Evolutionary conservation across 2,329 filamentous ascomycete genomes (phyloP).

Genomic region (Neonectria hederae): DNA sequence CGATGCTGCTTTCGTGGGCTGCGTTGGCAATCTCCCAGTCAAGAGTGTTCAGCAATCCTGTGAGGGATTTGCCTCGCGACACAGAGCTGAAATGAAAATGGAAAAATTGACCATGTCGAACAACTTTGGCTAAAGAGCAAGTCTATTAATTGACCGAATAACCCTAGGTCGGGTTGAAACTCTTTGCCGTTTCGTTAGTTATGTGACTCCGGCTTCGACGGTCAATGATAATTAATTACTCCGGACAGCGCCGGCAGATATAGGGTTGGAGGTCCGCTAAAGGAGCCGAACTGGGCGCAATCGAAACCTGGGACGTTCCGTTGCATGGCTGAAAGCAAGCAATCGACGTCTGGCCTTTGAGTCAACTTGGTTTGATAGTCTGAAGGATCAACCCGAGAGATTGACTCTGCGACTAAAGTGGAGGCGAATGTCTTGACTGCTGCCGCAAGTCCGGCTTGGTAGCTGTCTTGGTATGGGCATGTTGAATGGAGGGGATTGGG

Average conservation of each 20-base stretch:
- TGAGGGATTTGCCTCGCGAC: neutral
- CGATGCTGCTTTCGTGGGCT: neutral
- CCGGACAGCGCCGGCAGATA: neutral
- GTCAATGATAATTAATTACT: neutral
- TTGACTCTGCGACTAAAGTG: neutral
- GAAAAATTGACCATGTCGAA: neutral
- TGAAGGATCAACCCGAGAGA: neutral
- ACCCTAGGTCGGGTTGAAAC: neutral
- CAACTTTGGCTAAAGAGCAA: neutral
- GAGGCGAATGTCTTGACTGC: neutral
- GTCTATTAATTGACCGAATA: neutral
- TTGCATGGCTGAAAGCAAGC: neutral
- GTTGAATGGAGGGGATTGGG: neutral
- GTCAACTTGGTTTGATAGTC: neutral
- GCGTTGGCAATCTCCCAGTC: neutral
- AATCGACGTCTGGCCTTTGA: neutral
- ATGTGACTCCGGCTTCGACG: neutral
- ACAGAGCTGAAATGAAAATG: neutral
- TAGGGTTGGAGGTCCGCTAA: neutral
- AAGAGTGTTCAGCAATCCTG: neutral
- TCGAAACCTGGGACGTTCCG: slow-evolving; percentile 1
- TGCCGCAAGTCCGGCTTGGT: neutral
- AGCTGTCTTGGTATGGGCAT: neutral
- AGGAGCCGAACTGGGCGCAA: neutral
- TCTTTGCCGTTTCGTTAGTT: neutral